Percentiles rank a stretch among this genome's conserved stretches.
Evolutionary conservation across 2,329 filamentous ascomycete species (phyloP).

Genomic region (Ilyonectria robusta): DNA sequence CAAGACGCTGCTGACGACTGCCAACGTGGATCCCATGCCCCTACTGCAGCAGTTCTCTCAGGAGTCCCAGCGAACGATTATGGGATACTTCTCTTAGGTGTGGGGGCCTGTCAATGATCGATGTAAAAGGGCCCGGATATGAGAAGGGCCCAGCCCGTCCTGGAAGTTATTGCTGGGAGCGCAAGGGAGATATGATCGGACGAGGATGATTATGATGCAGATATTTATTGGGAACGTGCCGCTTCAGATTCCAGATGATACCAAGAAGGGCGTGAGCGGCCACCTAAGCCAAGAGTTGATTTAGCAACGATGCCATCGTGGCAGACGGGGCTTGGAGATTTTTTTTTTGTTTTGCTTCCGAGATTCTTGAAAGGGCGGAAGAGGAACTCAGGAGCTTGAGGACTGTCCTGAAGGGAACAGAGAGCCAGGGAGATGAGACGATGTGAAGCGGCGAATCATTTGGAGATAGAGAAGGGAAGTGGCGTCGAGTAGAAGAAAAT

Average conservation of each 20-base stretch:
- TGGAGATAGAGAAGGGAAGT: constrained; percentile 25
- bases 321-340: constrained; percentile 33
- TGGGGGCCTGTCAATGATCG: constrained; percentile 18
- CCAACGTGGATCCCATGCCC: constrained; percentile 82
- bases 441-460: constrained; percentile 12
- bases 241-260: constrained; percentile 44
- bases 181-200: constrained; percentile 27
- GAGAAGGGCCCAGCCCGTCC: constrained; percentile 12
- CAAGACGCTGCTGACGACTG: constrained; percentile 81
- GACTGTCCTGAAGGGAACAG: constrained; percentile 9
- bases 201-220: constrained; percentile 37
- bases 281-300: constrained; percentile 30
- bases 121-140: constrained; percentile 20
- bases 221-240: constrained; percentile 39
- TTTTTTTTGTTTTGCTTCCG: constrained; percentile 26
- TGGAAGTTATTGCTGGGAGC: constrained; percentile 33
- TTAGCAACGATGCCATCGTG: constrained; percentile 26
- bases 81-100: constrained; percentile 80
- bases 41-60: constrained; percentile 82
- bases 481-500: constrained; percentile 32
- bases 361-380: constrained; percentile 14
- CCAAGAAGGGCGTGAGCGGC: constrained; percentile 36
- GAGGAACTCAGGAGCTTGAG: constrained; percentile 3
- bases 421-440: constrained; percentile 2
- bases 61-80: constrained; percentile 85